Conservation (phyloP, 1,284 basidiomycete genomes). For the Fomitopsis pinicola region DNA sequence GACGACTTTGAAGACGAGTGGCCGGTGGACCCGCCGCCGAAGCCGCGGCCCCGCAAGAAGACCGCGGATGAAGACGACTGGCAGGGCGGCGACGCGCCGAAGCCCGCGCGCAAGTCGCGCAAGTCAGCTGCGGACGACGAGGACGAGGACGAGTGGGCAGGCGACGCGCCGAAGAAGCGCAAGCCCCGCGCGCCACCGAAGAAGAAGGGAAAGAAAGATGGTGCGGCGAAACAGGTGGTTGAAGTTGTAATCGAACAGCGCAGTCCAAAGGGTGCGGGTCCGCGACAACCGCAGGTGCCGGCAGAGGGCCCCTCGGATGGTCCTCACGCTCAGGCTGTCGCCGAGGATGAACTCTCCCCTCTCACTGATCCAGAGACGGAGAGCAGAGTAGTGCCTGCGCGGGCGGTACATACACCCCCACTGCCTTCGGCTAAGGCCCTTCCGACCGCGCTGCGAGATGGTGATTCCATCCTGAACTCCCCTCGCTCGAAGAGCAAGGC, state of each 20-base stretch:
- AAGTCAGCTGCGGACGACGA: constrained; percentile 10
- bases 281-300: no score
- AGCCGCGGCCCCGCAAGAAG: background rate
- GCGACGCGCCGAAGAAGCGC: constrained; percentile 2
- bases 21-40: constrained; percentile 7
- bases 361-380: background rate
- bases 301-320: constrained; percentile 7
- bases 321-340: background rate
- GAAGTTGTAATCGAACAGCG: constrained; percentile 9
- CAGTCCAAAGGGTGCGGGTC: background rate
- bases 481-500: constrained; percentile 14
- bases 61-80: background rate
- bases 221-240: constrained; percentile 4
- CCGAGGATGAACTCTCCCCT: background rate
- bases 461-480: background rate
- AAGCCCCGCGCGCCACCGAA: constrained; percentile 15
- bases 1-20: constrained; percentile 12
- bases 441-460: background rate
- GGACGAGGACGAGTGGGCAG: constrained; percentile 2
- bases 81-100: background rate
- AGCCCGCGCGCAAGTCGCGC: constrained; percentile 13
- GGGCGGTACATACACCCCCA: background rate
- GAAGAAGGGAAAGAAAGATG: constrained; percentile 18
- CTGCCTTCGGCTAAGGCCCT: background rate
- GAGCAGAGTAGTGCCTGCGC: background rate